Evolutionary conservation across 257 asterid species (phyloP).

Genomic region (Solanum paucissectum): DNA sequence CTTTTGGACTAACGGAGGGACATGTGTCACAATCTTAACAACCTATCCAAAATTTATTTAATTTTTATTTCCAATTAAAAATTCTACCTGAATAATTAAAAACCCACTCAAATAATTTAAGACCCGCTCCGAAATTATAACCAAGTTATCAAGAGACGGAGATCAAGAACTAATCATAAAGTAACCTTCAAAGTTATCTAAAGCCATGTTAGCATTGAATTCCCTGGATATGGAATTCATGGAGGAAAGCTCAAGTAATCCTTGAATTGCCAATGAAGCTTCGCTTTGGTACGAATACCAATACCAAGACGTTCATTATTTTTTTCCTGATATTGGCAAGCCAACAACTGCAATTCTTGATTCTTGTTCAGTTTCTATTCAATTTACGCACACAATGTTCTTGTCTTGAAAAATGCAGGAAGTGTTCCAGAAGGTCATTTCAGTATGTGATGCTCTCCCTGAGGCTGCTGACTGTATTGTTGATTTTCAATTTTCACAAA

Average conservation of each 20-base stretch:
- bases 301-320: background rate
- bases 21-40: too few relatives aligned
- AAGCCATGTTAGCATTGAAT: background rate
- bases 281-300: constrained; percentile 33
- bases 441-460: constrained; percentile 59
- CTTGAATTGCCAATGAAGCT: constrained; percentile 54
- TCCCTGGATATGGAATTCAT: background rate
- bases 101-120: too few relatives aligned
- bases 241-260: constrained; percentile 56
- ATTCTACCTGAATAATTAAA: too few relatives aligned
- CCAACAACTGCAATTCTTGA: background rate
- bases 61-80: too few relatives aligned
- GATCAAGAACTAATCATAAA: constrained; percentile 40
- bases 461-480: constrained; percentile 49
- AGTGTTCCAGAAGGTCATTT: constrained; percentile 37
- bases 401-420: constrained; percentile 18
- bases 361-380: background rate
- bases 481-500: background rate
- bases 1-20: too few relatives aligned
- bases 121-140: too few relatives aligned
- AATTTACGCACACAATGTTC: background rate
- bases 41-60: too few relatives aligned
- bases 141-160: constrained; percentile 23
- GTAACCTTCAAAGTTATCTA: constrained; percentile 11
- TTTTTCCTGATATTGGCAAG: background rate